Evolutionary conservation across 495 filamentous ascomycete species (phyloP), one percentile per base, ranked within the genome.

Genomic region (Hypoxylon subgilvum): DNA sequence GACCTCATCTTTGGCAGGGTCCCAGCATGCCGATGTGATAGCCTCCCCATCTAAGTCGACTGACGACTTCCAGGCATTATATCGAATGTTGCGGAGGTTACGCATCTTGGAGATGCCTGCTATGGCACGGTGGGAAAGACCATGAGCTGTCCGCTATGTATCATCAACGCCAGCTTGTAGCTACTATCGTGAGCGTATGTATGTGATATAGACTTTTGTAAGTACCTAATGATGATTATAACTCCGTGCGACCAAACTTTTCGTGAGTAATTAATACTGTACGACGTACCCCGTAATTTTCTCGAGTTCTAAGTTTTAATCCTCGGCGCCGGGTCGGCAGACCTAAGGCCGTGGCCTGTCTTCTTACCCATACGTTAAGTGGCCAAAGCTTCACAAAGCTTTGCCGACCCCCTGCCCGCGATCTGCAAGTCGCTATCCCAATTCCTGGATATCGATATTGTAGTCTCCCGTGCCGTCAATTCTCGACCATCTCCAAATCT

Each of bases 11-110:
- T 80, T 82, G 31, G 83, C 76, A 38, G 81, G 82, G 71, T 93
- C 90, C 90, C 90, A 96, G 63, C 88, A 84, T 27, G 83, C 76
- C 6, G 91, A 84, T 48, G 88, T 87, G 57, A 92, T 74, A 54
- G 49, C 41, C n/a, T 65, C 59, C 30, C 52, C 61, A 40, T 61
- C 38, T 16, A 50, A 31, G 18, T 74, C 70, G 44, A 74, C 69
- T 72, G 78, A 69, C 76, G 74, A 63, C 73, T 72, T 71, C 82
- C 80, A 82, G 74, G 77, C 47, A 75, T 80, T 74, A 76, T 84
- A 81, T 75, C 76, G 83, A 66, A 89, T 82, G 73, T 83, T 90
- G 72, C 82, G 86, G 47, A 92, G 76, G 72, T 94, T 94, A 66
- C 89, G 86, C 90, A 94, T 94, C 44, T 74, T 80, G 66, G 36